Evolutionary conservation across 2,329 filamentous ascomycete species (phyloP).

Genomic region (Ciborinia camelliae): DNA sequence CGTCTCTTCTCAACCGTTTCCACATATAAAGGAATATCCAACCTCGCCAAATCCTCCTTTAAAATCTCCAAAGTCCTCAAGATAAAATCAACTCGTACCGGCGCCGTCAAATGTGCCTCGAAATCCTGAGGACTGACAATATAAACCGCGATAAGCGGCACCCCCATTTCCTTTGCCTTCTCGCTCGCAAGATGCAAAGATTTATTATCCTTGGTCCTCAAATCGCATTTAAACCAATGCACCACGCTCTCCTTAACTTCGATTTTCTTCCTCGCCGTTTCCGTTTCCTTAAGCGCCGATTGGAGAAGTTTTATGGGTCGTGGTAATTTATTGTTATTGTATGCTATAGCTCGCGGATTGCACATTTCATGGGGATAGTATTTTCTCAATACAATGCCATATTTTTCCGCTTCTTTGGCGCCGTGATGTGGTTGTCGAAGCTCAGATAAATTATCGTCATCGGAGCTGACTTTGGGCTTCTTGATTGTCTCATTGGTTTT

Average conservation of each 20-base stretch:
- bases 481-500: conserved; percentile 23
- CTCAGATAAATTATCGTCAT: conserved; percentile 24
- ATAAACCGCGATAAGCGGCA: conserved; percentile 74
- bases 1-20: conserved; percentile 67
- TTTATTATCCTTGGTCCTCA: conserved; percentile 71
- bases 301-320: conserved; percentile 70
- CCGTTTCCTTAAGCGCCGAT: conserved; percentile 59
- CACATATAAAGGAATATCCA: conserved; percentile 76
- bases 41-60: conserved; percentile 60
- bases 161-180: conserved; percentile 61
- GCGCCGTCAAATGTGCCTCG: conserved; percentile 72
- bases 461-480: conserved; percentile 27
- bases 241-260: conserved; percentile 61
- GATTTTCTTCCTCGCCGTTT: conserved; percentile 49
- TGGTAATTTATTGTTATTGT: conserved; percentile 64
- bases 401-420: conserved; percentile 43
- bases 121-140: conserved; percentile 81
- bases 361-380: conserved; percentile 88
- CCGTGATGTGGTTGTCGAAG: conserved; percentile 30
- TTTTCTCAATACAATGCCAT: conserved; percentile 65
- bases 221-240: conserved; percentile 88
- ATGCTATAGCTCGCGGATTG: conserved; percentile 71
- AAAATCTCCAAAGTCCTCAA: conserved; percentile 67
- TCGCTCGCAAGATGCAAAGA: conserved; percentile 63
- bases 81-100: conserved; percentile 75